Base-by-base conservation (phyloP, 2,329 filamentous ascomycete genomes). In the Sclerotinia sclerotiorum region DNA sequence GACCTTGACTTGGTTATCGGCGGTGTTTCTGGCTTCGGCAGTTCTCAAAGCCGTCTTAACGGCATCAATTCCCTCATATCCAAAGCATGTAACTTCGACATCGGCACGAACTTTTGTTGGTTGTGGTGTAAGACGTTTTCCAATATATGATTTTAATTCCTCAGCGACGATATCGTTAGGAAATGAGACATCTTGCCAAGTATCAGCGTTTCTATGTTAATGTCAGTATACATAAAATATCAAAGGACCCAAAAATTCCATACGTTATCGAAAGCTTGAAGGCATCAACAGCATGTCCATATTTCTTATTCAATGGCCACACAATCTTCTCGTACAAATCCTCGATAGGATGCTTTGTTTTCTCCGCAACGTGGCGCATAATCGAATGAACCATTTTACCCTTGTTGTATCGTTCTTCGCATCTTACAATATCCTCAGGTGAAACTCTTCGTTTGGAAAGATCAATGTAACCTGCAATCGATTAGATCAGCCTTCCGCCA, bases 371-470 rank as follows among this genome's bases (percentile, higher is more conserved):
- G 81, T 99, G 95, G 80, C 94, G 90, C 92, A 99, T 94, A 81
- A 99, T 97, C 67, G 93, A 96, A 82, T 99, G 95, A 52, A 98
- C 95, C 85, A 97, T 96, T 85, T 99, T 99, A 84, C 93, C 92
- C 89, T 99, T 99, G 88, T 99, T 99, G 87, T 97, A 99, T 76
- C 95, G 89, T 84, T 99, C 95, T 80, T 99, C 95, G 80, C 96
- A 99, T 84, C 97, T 97, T 76, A 97, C 86, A 72, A 98, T 95
- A 83, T 99, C 95, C 80, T 99, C 95, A 56, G 95, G 91, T 55
- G 94, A 97, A 70, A 99, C 95, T 84, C 95, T 91, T 79, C 95
- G 94, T 86, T 99, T 99, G 72, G 93, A 97, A 79, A 99, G 84
- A 90, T 99, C 95, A 78, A 99, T 99, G 80, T 99, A 99, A 72